A percentile compares a stretch with the other conserved stretches of the same genome.
Conservation (phyloP, 495 filamentous ascomycete genomes). For the Evernia prunastri region DNA sequence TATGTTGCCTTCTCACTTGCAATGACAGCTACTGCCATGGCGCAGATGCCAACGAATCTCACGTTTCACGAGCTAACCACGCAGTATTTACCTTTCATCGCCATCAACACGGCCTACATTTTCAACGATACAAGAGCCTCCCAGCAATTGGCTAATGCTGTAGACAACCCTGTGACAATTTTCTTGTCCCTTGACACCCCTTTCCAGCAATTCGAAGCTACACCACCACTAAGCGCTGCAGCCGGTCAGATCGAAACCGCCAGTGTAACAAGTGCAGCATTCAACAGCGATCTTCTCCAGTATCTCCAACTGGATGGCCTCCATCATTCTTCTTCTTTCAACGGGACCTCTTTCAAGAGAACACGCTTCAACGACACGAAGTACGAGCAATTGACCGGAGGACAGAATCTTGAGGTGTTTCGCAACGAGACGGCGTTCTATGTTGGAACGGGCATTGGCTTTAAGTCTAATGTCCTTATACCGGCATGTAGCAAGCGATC, state of each 20-base stretch:
- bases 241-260: conserved; percentile 3
- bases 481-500: background rate
- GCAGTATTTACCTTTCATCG: conserved; percentile 8
- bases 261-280: background rate
- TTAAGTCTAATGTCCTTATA: conserved; percentile 11
- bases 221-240: background rate
- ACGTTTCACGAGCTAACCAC: conserved; percentile 2
- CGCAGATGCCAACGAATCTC: background rate
- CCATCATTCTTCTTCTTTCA: background rate
- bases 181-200: conserved; percentile 5
- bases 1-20: conserved; percentile 1
- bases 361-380: conserved; percentile 9
- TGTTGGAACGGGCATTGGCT: conserved; percentile 5
- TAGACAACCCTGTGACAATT: conserved; percentile 3
- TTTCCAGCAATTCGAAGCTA: conserved; percentile 2
- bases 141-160: conserved; percentile 5
- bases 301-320: conserved; percentile 14
- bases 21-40: background rate
- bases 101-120: background rate
- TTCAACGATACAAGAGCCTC: conserved; percentile 6
- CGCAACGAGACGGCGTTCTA: conserved; percentile 8
- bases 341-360: background rate
- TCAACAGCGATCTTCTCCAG: conserved; percentile 10
- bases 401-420: conserved; percentile 4
- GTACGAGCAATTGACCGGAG: conserved; percentile 2